Evolutionary conservation across 495 filamentous ascomycete genomes (phyloP).

Genomic region (Lepidopterella palustris): DNA sequence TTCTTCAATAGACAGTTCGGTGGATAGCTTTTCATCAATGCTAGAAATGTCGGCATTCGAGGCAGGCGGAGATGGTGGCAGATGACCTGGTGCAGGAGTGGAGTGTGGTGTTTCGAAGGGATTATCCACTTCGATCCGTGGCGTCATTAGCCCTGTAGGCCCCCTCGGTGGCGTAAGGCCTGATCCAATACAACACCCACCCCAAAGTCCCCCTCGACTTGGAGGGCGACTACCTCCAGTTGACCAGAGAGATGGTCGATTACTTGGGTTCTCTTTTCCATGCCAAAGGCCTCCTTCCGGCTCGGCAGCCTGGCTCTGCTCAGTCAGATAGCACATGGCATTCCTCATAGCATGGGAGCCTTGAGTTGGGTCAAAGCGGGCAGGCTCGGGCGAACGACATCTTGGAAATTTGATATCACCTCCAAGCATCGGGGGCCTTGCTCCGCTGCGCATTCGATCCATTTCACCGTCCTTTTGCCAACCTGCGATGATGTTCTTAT

Average conservation of each 20-base stretch:
- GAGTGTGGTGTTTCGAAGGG: constrained; percentile 28
- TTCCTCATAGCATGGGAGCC: constrained; percentile 37
- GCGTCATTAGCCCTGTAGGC: constrained; percentile 36
- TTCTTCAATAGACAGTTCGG: constrained; percentile 46
- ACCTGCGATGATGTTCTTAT: constrained; percentile 35
- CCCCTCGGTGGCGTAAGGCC: constrained; percentile 25
- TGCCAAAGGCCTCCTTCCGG: constrained; percentile 35
- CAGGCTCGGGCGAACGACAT: constrained; percentile 72
- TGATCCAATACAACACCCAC: constrained; percentile 34
- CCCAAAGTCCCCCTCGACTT: constrained; percentile 36
- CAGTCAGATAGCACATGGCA: constrained; percentile 42
- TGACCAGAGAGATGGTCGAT: constrained; percentile 15
- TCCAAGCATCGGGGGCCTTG: constrained; percentile 79
- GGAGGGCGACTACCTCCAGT: constrained; percentile 19
- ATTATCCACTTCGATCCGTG: constrained; percentile 22
- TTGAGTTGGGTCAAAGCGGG: constrained; percentile 61
- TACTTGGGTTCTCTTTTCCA: constrained; percentile 8
- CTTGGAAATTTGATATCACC: constrained; percentile 65
- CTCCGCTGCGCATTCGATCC: constrained; percentile 46
- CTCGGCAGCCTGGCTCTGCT: constrained; percentile 32
- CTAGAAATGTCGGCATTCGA: constrained; percentile 25
- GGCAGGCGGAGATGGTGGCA: constrained; percentile 29
- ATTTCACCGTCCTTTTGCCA: constrained; percentile 44
- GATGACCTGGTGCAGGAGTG: constrained; percentile 14
- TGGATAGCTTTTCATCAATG: constrained; percentile 45